Conservation (phyloP, 306 rosid species). For the Glycine soja region DNA sequence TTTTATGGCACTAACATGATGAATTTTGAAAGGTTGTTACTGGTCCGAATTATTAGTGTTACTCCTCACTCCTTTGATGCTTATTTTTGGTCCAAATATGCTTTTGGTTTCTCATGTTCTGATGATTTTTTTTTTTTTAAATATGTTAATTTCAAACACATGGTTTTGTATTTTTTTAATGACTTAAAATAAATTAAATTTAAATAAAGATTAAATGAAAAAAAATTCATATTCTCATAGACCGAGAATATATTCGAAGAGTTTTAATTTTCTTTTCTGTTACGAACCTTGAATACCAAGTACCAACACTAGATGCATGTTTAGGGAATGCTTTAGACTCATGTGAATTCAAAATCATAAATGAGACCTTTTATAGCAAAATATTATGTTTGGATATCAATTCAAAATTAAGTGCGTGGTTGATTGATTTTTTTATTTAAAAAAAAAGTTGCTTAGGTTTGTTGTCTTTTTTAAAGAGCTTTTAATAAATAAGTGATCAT, state of each 20-base stretch:
- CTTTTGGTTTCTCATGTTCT: too few species aligned
- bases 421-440: too few species aligned
- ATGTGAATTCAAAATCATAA: too few species aligned
- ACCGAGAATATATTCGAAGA: background rate
- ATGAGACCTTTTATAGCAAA: too few species aligned
- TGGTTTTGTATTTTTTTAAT: background rate
- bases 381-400: too few species aligned
- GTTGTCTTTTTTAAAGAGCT: too few species aligned
- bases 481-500: too few species aligned
- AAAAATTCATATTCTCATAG: background rate
- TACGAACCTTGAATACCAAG: too few species aligned
- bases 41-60: background rate
- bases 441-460: too few species aligned
- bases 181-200: background rate
- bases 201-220: background rate
- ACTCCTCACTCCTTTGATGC: background rate
- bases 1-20: conserved; percentile 18
- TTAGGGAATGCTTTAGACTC: too few species aligned
- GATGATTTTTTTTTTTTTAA: background rate
- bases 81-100: background rate
- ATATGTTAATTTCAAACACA: background rate
- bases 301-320: too few species aligned
- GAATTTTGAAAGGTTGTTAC: background rate
- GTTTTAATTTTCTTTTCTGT: background rate
- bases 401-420: too few species aligned